Evolutionary conservation across 2,329 filamentous ascomycete genomes (phyloP).

Genomic region (Cladosporium phlei): DNA sequence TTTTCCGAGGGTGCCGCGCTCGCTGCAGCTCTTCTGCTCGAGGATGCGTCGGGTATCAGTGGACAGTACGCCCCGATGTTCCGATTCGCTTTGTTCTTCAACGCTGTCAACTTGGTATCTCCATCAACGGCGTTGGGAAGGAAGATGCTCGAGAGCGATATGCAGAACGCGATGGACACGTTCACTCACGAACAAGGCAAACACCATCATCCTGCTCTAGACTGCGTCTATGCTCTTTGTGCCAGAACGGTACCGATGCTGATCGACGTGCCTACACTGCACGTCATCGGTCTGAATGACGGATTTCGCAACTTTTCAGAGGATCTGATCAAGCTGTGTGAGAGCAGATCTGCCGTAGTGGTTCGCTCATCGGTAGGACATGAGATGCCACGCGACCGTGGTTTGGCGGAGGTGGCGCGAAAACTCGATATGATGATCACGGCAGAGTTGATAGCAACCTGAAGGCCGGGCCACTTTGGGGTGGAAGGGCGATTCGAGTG

Average conservation of each 20-base stretch:
- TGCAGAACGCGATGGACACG: neutral
- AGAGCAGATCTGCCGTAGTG: neutral
- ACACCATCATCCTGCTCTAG: neutral
- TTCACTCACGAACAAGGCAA: neutral
- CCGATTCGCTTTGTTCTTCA: neutral
- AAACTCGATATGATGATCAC: neutral
- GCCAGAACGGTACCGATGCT: neutral
- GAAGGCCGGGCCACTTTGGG: no score
- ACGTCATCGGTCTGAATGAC: neutral
- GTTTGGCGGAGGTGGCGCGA: neutral
- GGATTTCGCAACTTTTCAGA: neutral
- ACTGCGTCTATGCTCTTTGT: neutral
- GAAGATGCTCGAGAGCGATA: neutral
- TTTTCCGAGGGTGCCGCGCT: neutral
- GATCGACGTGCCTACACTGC: neutral
- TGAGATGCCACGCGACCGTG: neutral
- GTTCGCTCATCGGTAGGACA: neutral
- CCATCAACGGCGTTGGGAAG: neutral
- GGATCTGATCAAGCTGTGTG: neutral
- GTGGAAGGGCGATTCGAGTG: no score
- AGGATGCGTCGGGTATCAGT: neutral
- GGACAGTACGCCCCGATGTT: neutral
- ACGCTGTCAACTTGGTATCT: neutral
- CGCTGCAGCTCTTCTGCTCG: neutral
- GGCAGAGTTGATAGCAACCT: neutral